A percentile compares a stretch with the other conserved stretches of the same genome.
Conservation (phyloP, 345 rosid genomes). For the Citrus trifoliata region DNA sequence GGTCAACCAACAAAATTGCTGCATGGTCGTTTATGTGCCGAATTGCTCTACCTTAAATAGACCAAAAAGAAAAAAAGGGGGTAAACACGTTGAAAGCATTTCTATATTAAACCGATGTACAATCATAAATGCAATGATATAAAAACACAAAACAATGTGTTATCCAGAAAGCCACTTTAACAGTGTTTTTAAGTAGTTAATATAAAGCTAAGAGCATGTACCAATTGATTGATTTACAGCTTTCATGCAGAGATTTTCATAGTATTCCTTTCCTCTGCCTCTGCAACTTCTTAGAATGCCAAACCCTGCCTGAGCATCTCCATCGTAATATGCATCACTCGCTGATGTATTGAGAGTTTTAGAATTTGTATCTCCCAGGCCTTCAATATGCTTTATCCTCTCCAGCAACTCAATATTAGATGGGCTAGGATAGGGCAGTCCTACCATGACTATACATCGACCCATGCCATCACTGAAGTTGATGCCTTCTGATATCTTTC, state of each 20-base stretch:
- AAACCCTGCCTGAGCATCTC: conserved; percentile 63
- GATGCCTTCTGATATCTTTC: conserved; percentile 98
- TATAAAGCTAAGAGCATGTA: conserved; percentile 24
- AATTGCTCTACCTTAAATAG: conserved; percentile 72
- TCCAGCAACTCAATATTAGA: conserved; percentile 80
- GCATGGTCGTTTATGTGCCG: conserved; percentile 82
- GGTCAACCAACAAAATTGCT: conserved; percentile 82
- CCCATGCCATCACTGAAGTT: conserved; percentile 98
- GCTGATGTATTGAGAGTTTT: conserved; percentile 26
- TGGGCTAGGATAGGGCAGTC: conserved; percentile 89
- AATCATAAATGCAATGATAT: not conserved
- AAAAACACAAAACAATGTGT: not conserved
- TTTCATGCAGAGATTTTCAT: conserved; percentile 97
- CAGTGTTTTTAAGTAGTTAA: not conserved
- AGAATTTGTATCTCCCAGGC: conserved; percentile 51
- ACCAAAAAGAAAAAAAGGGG: not conserved
- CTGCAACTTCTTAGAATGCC: conserved; percentile 68
- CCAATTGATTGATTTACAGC: conserved; percentile 96
- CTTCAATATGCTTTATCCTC: conserved; percentile 84
- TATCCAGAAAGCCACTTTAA: not conserved
- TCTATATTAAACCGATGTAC: not conserved
- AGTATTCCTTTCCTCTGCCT: conserved; percentile 80
- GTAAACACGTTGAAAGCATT: not conserved
- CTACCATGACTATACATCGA: conserved; percentile 93
- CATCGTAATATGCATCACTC: conserved; percentile 42